These are phyloP conservation scores for Clarkia xantiana DNA, from an alignment of 345 rosid species.

Conservation along the genomic window DNA sequence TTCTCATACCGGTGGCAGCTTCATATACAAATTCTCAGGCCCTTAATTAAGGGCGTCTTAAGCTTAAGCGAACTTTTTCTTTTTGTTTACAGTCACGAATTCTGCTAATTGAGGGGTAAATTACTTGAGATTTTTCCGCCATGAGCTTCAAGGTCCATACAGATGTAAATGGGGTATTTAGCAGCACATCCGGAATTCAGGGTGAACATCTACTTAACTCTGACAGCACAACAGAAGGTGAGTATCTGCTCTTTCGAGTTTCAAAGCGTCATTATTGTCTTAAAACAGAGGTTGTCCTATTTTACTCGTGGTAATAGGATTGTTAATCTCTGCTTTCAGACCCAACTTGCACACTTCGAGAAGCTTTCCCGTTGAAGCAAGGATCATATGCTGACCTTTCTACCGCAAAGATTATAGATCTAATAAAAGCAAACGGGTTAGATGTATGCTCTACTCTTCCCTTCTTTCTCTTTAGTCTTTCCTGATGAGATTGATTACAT, in stretches of 20 bases:
- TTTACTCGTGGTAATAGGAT: neutral
- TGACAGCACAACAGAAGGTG: constrained; percentile 24
- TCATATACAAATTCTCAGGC: neutral
- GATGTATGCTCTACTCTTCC: constrained; percentile 36
- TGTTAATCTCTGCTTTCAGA: constrained; percentile 10
- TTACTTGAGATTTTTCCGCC: constrained; percentile 8
- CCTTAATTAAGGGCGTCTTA: neutral
- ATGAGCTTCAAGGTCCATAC: constrained; percentile 8
- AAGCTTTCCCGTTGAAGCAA: no score
- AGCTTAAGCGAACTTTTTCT: constrained; percentile 7
- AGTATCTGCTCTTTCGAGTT: constrained; percentile 7
- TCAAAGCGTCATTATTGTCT: neutral
- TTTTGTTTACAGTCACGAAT: constrained; percentile 10
- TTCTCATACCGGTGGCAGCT: no score
- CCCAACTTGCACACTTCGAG: constrained; percentile 5
- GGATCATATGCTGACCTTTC: no score
- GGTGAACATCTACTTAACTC: constrained; percentile 18
- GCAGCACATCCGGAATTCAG: constrained; percentile 19
- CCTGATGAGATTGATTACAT: no score
- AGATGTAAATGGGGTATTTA: constrained; percentile 11
- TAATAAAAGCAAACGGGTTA: constrained; percentile 26
- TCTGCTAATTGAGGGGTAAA: constrained; percentile 8
- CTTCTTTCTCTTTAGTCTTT: constrained; percentile 3
- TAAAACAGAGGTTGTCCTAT: neutral
- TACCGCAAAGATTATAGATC: no score